Evolutionary conservation across 116 monocot species (phyloP), one percentile per base, ranked within the genome.

Genomic region (Phalaenopsis hybrid): DNA sequence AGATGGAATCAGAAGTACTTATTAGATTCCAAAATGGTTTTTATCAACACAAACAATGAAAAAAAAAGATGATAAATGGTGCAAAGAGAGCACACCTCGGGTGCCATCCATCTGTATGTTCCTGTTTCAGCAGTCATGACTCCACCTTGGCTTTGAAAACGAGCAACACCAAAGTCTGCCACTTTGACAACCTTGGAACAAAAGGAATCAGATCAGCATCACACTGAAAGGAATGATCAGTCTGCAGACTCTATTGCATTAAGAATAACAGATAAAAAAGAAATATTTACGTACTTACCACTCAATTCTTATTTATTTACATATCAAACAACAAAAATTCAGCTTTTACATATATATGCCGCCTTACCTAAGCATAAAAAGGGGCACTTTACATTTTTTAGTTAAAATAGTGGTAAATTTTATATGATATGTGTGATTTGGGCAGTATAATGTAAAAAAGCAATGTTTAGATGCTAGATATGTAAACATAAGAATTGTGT

Each of bases 51-150:
- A 65, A 65, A 21, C 25, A 21, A 25, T 20, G 65, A 25, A 37
- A 73, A 72, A 72, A 72, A 41, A 73, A 73, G 15, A 4, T 73
- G 4, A 73, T 75, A 6, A 45, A 75, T 46, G 44, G 41, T 73
- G 73, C 37, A 13, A 33, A 73, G 43, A 73, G 43, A 11, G 11
- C 20, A 61, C 28, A 98, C 97, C 97, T 98, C 97, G 83, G 97
- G 97, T 44, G 97, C 97, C 97, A 98, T 98, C 97, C 97, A 98
- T 88, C 95, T 88, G 82, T 98, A 98, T 58, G 97, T 94, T 85
- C 97, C 97, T 67, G 97, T 95, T 88, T 98, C 97, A 21, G 93
- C 94, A 34, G 94, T 98, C 97, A 98, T 98, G 33, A 89, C 83
- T 70, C 95, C 95, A 12, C 81, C 81, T 77, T 92, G 88, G 80